Percentiles rank a stretch among this genome's conserved stretches.
phyloP scores from a whole-genome alignment of 768 basidiomycete species.

The Cubamyces lactineus region DNA sequence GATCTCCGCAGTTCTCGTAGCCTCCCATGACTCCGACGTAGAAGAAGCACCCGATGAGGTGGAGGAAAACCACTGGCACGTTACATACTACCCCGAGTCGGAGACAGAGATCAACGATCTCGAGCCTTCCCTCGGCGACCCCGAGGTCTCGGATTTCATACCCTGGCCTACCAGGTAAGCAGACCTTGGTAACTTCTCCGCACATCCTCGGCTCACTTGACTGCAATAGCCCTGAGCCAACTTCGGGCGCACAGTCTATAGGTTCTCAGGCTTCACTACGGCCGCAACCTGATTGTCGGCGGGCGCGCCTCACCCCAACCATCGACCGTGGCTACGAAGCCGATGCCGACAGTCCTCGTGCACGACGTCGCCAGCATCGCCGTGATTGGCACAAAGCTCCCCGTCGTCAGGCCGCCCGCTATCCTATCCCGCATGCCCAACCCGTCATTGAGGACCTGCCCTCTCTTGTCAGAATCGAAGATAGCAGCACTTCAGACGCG shows the following conservation, averaged over 20 bases:
- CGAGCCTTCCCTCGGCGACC: slow-evolving; percentile 6
- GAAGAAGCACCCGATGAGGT: not conserved
- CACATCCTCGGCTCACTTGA: not conserved
- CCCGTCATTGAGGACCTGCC: not conserved
- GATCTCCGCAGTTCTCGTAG: not conserved
- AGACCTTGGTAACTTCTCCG: not conserved
- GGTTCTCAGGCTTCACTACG: not conserved
- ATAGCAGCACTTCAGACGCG: not conserved
- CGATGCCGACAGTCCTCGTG: slow-evolving; percentile 8
- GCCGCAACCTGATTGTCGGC: not conserved
- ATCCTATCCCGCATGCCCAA: not conserved
- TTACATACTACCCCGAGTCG: not conserved
- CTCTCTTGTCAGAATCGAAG: not conserved
- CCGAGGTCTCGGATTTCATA: slow-evolving; percentile 6
- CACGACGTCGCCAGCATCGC: not conserved
- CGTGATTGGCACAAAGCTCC: slow-evolving; percentile 3
- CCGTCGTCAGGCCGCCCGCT: not conserved
- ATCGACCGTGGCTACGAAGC: slow-evolving; percentile 11
- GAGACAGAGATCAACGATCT: slow-evolving; percentile 3
- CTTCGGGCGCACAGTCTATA: not conserved
- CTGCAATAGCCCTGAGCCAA: not conserved
- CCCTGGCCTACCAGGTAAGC: slow-evolving; percentile 19
- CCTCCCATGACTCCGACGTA: not conserved
- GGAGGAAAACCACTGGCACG: not conserved
- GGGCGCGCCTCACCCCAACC: not conserved